These are phyloP conservation scores for Zygoascus sp. DNA, from an alignment of 1,139 yeast genomes.

Conservation along the genomic window DNA sequence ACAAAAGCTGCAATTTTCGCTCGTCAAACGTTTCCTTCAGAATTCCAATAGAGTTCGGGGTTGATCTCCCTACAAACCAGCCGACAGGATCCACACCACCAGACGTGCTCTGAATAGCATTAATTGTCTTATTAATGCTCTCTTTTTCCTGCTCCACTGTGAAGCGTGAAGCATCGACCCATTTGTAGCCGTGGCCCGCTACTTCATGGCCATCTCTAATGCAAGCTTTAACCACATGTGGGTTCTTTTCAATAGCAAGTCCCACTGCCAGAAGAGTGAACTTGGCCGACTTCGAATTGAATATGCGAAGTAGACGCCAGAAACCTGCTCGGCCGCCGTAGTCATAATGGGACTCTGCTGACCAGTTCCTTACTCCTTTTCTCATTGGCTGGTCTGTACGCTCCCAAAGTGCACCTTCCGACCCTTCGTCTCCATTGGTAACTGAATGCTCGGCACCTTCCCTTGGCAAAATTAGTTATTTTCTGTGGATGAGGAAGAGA, in stretches of 20 bases:
- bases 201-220: constrained; percentile 40
- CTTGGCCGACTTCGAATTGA: constrained; percentile 31
- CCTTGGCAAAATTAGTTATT: constrained; percentile 8
- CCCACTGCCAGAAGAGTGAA: constrained; percentile 41
- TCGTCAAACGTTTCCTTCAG: constrained; percentile 36
- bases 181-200: constrained; percentile 40
- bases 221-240: constrained; percentile 35
- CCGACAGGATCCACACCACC: constrained; percentile 36
- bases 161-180: constrained; percentile 36
- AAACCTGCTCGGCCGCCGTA: constrained; percentile 40
- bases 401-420: constrained; percentile 37
- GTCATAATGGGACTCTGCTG: constrained; percentile 36
- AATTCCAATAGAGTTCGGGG: constrained; percentile 34
- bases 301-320: constrained; percentile 37
- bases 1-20: constrained; percentile 32
- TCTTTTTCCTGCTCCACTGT: constrained; percentile 35
- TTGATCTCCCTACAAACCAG: constrained; percentile 37
- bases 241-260: constrained; percentile 36
- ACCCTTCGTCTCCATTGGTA: constrained; percentile 36
- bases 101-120: constrained; percentile 30
- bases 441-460: constrained; percentile 38
- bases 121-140: constrained; percentile 32
- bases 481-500: not conserved
- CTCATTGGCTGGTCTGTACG: constrained; percentile 17
- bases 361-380: constrained; percentile 26